Conservation (phyloP, 2,329 filamentous ascomycete species). For the Simplicillium aogashimaense region DNA sequence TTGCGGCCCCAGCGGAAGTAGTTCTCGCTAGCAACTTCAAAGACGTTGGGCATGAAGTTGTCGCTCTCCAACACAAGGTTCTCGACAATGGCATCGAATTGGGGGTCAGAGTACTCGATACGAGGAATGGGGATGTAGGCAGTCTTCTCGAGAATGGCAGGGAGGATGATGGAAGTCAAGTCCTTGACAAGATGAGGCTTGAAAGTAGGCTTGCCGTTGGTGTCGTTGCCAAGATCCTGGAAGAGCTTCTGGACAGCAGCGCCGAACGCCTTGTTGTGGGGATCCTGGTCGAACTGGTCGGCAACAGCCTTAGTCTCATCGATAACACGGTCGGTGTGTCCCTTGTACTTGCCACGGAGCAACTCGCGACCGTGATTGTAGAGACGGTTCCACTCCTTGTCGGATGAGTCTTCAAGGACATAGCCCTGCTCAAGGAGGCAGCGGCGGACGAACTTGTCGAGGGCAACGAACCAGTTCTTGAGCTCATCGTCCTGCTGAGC, state of each 20-base stretch:
- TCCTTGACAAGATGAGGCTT: constrained; percentile 92
- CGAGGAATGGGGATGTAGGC: constrained; percentile 89
- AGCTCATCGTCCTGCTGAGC: constrained; percentile 82
- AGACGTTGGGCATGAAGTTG: constrained; percentile 88
- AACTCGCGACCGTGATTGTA: constrained; percentile 82
- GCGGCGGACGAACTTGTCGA: constrained; percentile 70
- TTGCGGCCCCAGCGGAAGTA: constrained; percentile 94
- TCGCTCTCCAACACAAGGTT: constrained; percentile 93
- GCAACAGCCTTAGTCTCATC: constrained; percentile 87
- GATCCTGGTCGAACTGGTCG: constrained; percentile 81
- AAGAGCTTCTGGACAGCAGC: constrained; percentile 75
- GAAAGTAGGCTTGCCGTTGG: constrained; percentile 75
- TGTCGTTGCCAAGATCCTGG: constrained; percentile 74
- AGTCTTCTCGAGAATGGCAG: constrained; percentile 70
- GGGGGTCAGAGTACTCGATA: constrained; percentile 80
- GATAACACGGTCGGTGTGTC: constrained; percentile 74
- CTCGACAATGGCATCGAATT: constrained; percentile 82
- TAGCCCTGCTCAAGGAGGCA: constrained; percentile 85
- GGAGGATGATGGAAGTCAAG: constrained; percentile 75
- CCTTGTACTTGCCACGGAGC: constrained; percentile 77
- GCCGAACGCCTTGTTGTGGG: constrained; percentile 74
- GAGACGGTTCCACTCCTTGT: constrained; percentile 70
- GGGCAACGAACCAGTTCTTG: constrained; percentile 75
- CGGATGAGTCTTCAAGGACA: constrained; percentile 73
- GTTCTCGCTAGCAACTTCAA: constrained; percentile 86